Evolutionary conservation across 2,329 filamentous ascomycete genomes (phyloP), one percentile per base, ranked within the genome.

Genomic region (Sordariomycetes sp.): DNA sequence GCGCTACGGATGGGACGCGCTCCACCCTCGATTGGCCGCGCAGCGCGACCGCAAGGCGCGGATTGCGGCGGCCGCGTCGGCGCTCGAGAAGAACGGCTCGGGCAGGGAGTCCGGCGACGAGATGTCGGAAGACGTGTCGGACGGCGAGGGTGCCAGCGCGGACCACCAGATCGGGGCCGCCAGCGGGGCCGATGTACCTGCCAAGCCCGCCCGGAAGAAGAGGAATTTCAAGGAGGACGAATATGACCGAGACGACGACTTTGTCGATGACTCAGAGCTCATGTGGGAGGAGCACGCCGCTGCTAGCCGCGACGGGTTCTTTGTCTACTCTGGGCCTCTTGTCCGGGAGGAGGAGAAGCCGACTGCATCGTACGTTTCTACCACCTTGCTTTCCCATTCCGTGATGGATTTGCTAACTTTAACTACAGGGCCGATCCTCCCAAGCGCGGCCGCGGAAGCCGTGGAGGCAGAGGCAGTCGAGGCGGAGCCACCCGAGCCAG

Each of bases 201-300:
- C 78, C 52, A 85, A 85, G 62, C 81, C 82, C 0, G 76, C 73
- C 50, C 87, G 88, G 69, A 91, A 90, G 76, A 90, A 90, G 72
- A 82, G 89, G 57, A 86, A 86, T 65, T 85, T 87, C 70, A 85
- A 87, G 67, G 83, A 90, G 68, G 86, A 95, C 70, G 85, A 91
- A 64, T 91, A 91, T 65, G 88, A 92, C 66, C 86, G 87, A 65
- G 85, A 88, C 53, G 88, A 91, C 65, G 87, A 86, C 56, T 92
- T 92, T 70, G 83, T 92, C 58, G 94, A 99, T 65, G 94, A 99
- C 67, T 95, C 90, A 1, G 94, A 99, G 69, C 71, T 96, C 66
- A 78, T 95, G 0, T 97, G 92, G 92, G 90, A 97, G 70, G 90
- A 95, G 66, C 89, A 95, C 67, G 92, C 92, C 7, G 90, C 92